Conservation (phyloP, 2,329 filamentous ascomycete species). For the Diaporthe sp. region DNA sequence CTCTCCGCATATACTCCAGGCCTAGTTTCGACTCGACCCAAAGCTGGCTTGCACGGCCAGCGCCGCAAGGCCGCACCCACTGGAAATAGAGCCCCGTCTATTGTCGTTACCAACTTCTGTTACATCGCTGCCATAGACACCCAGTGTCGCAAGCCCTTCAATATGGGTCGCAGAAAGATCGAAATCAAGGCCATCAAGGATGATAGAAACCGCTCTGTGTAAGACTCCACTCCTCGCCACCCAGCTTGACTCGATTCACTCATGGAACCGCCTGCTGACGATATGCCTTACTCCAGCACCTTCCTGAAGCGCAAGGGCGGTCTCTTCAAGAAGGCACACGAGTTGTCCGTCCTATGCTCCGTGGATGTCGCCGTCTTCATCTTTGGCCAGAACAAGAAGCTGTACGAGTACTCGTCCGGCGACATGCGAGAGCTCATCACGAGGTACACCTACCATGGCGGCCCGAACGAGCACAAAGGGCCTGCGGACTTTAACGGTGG, state of each 20-base stretch:
- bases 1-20: constrained; percentile 22
- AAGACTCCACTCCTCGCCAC: constrained; percentile 53
- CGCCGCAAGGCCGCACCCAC: constrained; percentile 31
- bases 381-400: constrained; percentile 98
- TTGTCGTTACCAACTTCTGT: constrained; percentile 22
- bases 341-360: constrained; percentile 96
- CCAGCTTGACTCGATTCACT: neutral
- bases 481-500: constrained; percentile 91
- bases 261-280: constrained; percentile 22
- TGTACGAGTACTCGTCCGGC: constrained; percentile 95
- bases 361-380: constrained; percentile 99
- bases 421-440: constrained; percentile 93
- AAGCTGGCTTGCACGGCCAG: constrained; percentile 33
- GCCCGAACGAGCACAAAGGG: constrained; percentile 95
- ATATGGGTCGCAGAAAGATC: constrained; percentile 98
- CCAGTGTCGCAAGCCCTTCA: constrained; percentile 40
- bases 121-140: constrained; percentile 25
- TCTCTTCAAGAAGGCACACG: constrained; percentile 99
- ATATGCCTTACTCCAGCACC: constrained; percentile 67
- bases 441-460: constrained; percentile 92
- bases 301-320: constrained; percentile 99
- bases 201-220: constrained; percentile 98
- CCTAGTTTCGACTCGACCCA: constrained; percentile 31
- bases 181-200: constrained; percentile 99
- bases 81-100: constrained; percentile 32